Base-by-base conservation (phyloP, 2,329 filamentous ascomycete species). In the Colletotrichum truncatum region DNA sequence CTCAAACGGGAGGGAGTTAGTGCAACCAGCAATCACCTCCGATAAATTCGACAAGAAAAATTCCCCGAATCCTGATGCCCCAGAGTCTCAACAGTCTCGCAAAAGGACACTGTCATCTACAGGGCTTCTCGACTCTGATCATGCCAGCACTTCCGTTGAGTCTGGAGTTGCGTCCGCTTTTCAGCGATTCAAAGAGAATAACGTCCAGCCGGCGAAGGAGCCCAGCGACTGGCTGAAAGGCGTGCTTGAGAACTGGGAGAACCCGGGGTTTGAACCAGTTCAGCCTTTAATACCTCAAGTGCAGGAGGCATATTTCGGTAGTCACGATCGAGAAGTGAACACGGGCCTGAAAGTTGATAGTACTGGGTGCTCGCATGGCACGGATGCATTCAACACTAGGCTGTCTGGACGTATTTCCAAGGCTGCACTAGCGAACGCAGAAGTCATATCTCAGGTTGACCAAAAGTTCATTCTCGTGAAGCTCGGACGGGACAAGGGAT, bases 391-490 rank as follows among this genome's bases (percentile, higher is more conserved):
- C 7, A 58, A 45, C 9, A 49, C 64, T 23, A 63, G 39, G 7
- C 59, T 80, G 4, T 70, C 76, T 28, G 79, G 82, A 0, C 80
- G 81, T 10, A 76, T 98, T 1, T 92, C 89, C 1, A 92, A 89
- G 68, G 72, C 80, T 4, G 84, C 84, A 0, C 79, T 98, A 8
- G 74, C 76, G 2, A 73, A 78, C 7, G 92, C 92, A 0, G 78
- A 86, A 51, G 82, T 97, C 0, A 85, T 99, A 41, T 85, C 89
- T 0, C 96, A 99, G 73, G 91, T 99, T 1, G 95, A 98, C 74
- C 84, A 82, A 12, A 99, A 99, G 75, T 99, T 97, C 73, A 91
- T 99, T 14, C 79, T 99, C 1, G 82, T 89, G 21, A 91, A 87
- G 67, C 78, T 93, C 52, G 74, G 46, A 10, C 51, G 52, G 28